Evolutionary conservation across 2,329 filamentous ascomycete species (phyloP).

Genomic region (Microdochium bolleyi): DNA sequence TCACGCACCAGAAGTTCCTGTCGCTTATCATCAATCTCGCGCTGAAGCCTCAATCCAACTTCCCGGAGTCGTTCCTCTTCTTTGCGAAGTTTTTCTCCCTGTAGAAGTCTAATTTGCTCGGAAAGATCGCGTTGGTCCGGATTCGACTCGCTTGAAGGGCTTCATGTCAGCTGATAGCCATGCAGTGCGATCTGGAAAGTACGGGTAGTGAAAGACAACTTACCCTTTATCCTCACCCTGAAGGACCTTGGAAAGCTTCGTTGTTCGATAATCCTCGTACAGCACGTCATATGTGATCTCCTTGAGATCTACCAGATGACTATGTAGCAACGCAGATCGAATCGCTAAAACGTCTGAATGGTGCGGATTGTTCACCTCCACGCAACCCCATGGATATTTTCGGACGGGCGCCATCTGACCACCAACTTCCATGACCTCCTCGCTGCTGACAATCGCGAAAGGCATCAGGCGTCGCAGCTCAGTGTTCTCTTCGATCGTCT

Average conservation of each 20-base stretch:
- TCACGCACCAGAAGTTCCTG: slow-evolving; percentile 96
- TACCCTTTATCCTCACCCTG: not conserved
- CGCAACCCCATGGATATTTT: slow-evolving; percentile 98
- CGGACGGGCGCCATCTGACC: slow-evolving; percentile 87
- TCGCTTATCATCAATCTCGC: slow-evolving; percentile 99
- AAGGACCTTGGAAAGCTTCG: slow-evolving; percentile 92
- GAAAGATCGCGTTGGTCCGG: slow-evolving; percentile 76
- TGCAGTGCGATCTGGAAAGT: not conserved
- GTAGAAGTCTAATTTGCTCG: slow-evolving; percentile 92
- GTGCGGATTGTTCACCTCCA: slow-evolving; percentile 97
- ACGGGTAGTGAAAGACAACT: not conserved
- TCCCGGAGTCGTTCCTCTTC: slow-evolving; percentile 99
- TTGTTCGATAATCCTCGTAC: slow-evolving; percentile 99
- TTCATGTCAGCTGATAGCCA: slow-evolving; percentile 18
- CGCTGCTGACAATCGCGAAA: slow-evolving; percentile 96
- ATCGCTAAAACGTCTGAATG: slow-evolving; percentile 98
- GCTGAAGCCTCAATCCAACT: slow-evolving; percentile 98
- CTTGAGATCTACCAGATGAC: slow-evolving; percentile 95
- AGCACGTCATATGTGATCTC: slow-evolving; percentile 99
- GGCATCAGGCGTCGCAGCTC: slow-evolving; percentile 97
- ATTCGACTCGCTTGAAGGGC: slow-evolving; percentile 63
- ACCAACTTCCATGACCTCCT: slow-evolving; percentile 90
- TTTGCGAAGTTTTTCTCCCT: slow-evolving; percentile 98
- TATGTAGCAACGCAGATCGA: slow-evolving; percentile 91
- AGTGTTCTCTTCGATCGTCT: slow-evolving; percentile 98